These are phyloP conservation scores for Corylus heterophylla DNA, from an alignment of 306 rosid species.

Conservation along the genomic window DNA sequence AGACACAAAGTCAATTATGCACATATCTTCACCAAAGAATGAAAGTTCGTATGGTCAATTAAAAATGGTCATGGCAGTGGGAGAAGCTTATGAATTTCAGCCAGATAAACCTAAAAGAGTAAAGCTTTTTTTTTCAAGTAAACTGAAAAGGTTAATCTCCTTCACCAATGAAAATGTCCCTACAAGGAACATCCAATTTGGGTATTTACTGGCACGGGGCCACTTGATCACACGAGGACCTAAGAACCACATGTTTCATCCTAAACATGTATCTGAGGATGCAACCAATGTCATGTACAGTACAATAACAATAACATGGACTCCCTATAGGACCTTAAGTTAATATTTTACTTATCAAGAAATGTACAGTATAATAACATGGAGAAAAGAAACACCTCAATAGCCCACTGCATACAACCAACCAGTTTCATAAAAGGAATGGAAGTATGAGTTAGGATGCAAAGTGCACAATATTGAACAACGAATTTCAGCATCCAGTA, in stretches of 20 bases:
- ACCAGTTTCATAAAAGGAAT: neutral
- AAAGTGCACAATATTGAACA: neutral
- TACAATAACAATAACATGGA: neutral
- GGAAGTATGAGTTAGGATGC: neutral
- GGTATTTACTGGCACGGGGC: too few species aligned
- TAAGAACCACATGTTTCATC: neutral
- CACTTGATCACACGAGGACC: too few species aligned
- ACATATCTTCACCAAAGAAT: neutral
- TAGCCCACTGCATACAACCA: neutral
- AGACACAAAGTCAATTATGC: neutral
- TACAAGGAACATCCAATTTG: neutral
- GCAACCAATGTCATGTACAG: neutral
- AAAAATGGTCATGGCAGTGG: neutral
- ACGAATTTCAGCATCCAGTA: neutral
- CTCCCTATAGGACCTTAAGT: too few species aligned
- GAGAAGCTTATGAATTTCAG: neutral
- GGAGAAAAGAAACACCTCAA: neutral
- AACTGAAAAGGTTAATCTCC: neutral
- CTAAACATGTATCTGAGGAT: neutral
- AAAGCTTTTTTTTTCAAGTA: neutral
- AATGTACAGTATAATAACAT: neutral
- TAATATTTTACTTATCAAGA: too few species aligned
- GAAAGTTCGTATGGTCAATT: neutral
- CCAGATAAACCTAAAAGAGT: neutral
- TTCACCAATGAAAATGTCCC: neutral